These are phyloP conservation scores for Neonectria faginata DNA, from an alignment of 2,329 filamentous ascomycete genomes.

Conservation along the genomic window DNA sequence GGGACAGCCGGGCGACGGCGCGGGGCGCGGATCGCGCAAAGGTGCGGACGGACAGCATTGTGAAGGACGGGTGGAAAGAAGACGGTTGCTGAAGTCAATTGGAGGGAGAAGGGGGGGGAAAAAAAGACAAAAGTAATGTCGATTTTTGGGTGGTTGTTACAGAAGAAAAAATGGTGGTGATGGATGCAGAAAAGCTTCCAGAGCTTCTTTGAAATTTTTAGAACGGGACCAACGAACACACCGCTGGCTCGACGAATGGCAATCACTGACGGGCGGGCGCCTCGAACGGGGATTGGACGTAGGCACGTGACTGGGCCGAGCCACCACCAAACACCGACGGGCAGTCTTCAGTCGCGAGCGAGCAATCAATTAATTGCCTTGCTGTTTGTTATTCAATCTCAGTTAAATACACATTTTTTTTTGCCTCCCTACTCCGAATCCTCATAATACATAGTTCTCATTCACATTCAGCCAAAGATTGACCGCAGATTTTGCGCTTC, in stretches of 20 bases:
- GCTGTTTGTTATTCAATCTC: neutral
- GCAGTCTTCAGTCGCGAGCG: too few species aligned
- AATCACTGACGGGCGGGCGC: conserved; percentile 9
- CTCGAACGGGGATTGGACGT: conserved; percentile 3
- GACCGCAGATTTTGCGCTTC: conserved; percentile 49
- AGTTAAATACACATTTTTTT: neutral
- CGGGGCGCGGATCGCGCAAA: conserved; percentile 76
- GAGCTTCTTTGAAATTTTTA: conserved; percentile 42
- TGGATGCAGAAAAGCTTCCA: conserved; percentile 32
- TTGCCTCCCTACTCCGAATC: neutral
- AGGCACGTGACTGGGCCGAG: conserved; percentile 6
- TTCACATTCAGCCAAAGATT: conserved; percentile 48
- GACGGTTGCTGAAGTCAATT: conserved; percentile 13
- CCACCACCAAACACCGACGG: too few species aligned
- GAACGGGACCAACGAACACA: conserved; percentile 18
- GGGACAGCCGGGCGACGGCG: conserved; percentile 67
- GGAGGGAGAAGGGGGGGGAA: conserved; percentile 27
- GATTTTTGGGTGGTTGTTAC: conserved; percentile 26
- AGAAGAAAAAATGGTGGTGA: conserved; percentile 3
- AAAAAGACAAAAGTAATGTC: conserved; percentile 23
- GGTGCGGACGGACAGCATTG: conserved; percentile 77
- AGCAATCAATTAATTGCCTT: neutral
- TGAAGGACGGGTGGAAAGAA: conserved; percentile 43
- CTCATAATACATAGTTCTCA: neutral
- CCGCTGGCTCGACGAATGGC: conserved; percentile 30